Conservation (phyloP, 176 grass and related monocot genomes). For the Rhynchospora pubera region DNA sequence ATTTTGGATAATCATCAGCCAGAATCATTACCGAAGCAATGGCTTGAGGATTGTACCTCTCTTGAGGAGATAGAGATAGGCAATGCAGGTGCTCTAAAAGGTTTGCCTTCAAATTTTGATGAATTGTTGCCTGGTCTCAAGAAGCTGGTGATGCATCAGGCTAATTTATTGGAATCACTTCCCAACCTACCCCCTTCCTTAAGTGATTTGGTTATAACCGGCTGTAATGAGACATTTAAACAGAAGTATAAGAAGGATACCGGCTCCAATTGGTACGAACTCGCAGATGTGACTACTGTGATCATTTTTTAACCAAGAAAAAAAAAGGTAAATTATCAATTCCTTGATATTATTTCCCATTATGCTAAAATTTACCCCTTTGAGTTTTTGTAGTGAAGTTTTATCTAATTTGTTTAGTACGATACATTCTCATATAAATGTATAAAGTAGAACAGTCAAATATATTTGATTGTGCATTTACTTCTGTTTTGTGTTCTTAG, state of each 20-base stretch:
- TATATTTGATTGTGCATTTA: too few species aligned
- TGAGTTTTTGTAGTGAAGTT: not conserved
- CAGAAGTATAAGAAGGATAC: not conserved
- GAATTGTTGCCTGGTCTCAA: not conserved
- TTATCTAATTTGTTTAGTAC: not conserved
- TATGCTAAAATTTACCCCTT: not conserved
- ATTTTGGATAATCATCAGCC: not conserved
- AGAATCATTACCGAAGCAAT: constrained; percentile 4
- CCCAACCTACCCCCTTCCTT: not conserved
- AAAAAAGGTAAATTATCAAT: not conserved
- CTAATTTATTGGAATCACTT: not conserved
- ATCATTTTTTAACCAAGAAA: not conserved
- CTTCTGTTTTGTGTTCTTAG: too few species aligned
- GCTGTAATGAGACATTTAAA: not conserved
- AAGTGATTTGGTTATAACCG: constrained; percentile 16
- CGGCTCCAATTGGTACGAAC: not conserved
- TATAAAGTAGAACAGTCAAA: not conserved
- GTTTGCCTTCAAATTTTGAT: not conserved
- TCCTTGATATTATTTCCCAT: not conserved
- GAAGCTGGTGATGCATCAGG: not conserved
- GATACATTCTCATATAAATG: not conserved
- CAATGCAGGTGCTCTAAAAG: constrained; percentile 12
- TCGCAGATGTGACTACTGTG: not conserved
- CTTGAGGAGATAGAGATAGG: constrained; percentile 7
- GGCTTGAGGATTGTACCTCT: not conserved